These are phyloP conservation scores for Fusarium illudens DNA, from an alignment of 2,329 filamentous ascomycete genomes.

Conservation along the genomic window DNA sequence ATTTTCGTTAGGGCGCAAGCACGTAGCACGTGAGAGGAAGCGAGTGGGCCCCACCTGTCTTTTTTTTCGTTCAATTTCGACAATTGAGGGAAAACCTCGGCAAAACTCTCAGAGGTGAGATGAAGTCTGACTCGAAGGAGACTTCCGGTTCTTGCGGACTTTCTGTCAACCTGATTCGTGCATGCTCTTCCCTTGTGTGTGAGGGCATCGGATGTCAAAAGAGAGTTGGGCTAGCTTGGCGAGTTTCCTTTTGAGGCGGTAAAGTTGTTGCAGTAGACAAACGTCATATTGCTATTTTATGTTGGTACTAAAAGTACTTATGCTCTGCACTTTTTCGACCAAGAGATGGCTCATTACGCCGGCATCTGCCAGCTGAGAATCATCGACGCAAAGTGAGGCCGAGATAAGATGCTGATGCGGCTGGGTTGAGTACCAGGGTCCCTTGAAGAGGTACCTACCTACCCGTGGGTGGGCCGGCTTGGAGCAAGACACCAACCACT, in stretches of 20 bases:
- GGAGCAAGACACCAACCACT: constrained; percentile 3
- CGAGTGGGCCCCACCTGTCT: constrained; percentile 38
- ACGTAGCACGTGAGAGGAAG: constrained; percentile 50
- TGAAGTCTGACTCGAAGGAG: not conserved
- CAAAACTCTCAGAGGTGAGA: constrained; percentile 49
- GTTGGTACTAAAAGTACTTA: not conserved
- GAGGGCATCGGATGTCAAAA: not conserved
- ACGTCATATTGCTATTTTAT: not conserved
- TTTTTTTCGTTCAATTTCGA: constrained; percentile 22
- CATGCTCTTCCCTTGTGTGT: not conserved
- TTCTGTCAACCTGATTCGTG: constrained; percentile 17
- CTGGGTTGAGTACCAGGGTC: not conserved
- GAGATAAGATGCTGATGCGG: constrained; percentile 29
- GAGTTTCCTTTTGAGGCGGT: not conserved
- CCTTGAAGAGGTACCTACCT: constrained; percentile 2
- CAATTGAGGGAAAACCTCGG: constrained; percentile 68
- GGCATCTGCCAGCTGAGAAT: not conserved
- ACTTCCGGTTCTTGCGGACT: not conserved
- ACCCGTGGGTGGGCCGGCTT: constrained; percentile 15
- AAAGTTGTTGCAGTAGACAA: not conserved
- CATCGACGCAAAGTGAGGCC: not conserved
- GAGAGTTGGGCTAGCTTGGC: not conserved
- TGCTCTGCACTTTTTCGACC: too few relatives aligned
- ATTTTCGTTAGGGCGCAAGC: constrained; percentile 53
- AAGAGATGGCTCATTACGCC: not conserved